Evolutionary conservation across 768 basidiomycete genomes (phyloP).

Genomic region (Lentinula detonsa): DNA sequence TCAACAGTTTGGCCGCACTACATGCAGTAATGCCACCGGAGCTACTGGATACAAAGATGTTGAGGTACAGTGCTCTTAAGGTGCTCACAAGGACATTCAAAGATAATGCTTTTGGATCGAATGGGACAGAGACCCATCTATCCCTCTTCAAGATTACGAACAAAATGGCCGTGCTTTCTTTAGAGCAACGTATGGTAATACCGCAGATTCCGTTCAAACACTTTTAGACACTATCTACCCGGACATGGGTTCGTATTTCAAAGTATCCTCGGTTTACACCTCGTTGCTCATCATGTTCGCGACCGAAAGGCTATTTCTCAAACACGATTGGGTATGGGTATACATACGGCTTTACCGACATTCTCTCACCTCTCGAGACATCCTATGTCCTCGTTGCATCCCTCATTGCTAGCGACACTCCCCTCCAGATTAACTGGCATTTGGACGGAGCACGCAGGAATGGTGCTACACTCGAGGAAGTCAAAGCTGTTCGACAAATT

Average conservation of each 20-base stretch:
- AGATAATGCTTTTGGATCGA: background rate
- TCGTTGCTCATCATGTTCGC: background rate
- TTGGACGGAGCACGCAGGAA: slow-evolving; percentile 47
- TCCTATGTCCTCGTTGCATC: slow-evolving; percentile 58
- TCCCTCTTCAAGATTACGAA: slow-evolving; percentile 37
- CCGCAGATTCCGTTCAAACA: slow-evolving; percentile 38
- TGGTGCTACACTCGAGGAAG: slow-evolving; percentile 49
- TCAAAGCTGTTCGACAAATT: slow-evolving; percentile 47
- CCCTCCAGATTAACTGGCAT: slow-evolving; percentile 64
- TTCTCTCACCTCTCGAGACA: slow-evolving; percentile 46
- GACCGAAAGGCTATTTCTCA: slow-evolving; percentile 43
- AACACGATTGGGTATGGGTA: slow-evolving; percentile 52
- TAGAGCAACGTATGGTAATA: slow-evolving; percentile 48
- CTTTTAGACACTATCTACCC: slow-evolving; percentile 51
- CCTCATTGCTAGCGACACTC: slow-evolving; percentile 55
- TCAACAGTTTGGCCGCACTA: slow-evolving; percentile 50
- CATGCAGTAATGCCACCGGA: slow-evolving; percentile 47
- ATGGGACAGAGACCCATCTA: slow-evolving; percentile 29
- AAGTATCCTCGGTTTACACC: background rate
- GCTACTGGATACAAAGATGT: slow-evolving; percentile 33
- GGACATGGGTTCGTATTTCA: slow-evolving; percentile 48
- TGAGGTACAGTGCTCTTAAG: background rate
- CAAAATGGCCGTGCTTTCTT: slow-evolving; percentile 38
- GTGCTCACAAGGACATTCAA: background rate
- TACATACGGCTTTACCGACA: slow-evolving; percentile 42